These are phyloP conservation scores for Tetracladium marchalianum DNA, from an alignment of 495 filamentous ascomycete genomes.

Conservation along the genomic window DNA sequence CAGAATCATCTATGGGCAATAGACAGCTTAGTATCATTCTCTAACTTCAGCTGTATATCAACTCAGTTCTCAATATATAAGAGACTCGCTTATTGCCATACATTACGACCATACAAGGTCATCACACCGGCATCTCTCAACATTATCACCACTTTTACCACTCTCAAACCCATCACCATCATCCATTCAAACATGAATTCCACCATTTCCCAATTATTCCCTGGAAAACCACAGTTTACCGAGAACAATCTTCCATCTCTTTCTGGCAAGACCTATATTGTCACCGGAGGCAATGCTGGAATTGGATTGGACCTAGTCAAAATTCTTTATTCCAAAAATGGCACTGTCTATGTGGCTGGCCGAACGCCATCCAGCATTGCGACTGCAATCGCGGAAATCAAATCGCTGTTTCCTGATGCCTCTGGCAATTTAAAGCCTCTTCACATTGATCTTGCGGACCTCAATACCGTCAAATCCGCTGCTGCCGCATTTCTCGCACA, in stretches of 20 bases:
- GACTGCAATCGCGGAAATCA: conserved; percentile 27
- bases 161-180: neutral
- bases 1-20: no score
- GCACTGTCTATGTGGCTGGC: conserved; percentile 42
- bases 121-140: no score
- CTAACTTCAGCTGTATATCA: no score
- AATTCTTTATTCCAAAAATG: conserved; percentile 35
- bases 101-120: no score
- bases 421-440: conserved; percentile 32
- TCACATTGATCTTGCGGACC: conserved; percentile 35
- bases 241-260: conserved; percentile 9
- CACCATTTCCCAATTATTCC: conserved; percentile 19
- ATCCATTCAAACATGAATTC: conserved; percentile 1
- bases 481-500: conserved; percentile 28
- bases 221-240: conserved; percentile 10
- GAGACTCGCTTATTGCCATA: no score
- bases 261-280: conserved; percentile 12
- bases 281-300: conserved; percentile 15
- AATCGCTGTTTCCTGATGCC: conserved; percentile 3
- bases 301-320: conserved; percentile 27
- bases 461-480: conserved; percentile 36
- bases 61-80: no score
- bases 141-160: no score
- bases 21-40: no score
- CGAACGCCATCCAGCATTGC: conserved; percentile 28